These are phyloP conservation scores for Pisolithus marmoratus DNA, from an alignment of 768 basidiomycete species.

Conservation along the genomic window DNA sequence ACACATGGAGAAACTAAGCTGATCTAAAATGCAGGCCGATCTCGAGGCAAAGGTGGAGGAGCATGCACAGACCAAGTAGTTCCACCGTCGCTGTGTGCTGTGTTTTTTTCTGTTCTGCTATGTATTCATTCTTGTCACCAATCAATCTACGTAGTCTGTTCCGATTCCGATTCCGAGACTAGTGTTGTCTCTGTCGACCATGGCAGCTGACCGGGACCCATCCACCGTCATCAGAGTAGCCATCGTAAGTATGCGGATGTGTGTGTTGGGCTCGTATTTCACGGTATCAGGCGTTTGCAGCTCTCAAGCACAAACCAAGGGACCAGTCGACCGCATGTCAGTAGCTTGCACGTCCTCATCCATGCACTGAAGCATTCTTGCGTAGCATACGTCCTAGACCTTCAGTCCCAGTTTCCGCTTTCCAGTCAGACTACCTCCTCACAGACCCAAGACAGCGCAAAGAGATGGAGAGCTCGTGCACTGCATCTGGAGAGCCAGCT, in stretches of 20 bases:
- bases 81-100: neutral
- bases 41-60: slow-evolving; percentile 26
- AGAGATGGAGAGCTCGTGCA: slow-evolving; percentile 22
- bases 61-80: slow-evolving; percentile 12
- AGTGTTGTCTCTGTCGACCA: neutral
- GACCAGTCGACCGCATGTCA: slow-evolving; percentile 20
- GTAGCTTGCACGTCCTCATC: neutral
- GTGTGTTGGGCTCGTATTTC: neutral
- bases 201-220: slow-evolving; percentile 5
- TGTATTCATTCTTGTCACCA: neutral
- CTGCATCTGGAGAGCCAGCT: slow-evolving; percentile 25
- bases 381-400: slow-evolving; percentile 24
- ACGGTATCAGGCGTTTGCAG: slow-evolving; percentile 14
- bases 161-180: neutral
- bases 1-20: slow-evolving; percentile 9
- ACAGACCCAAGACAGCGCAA: neutral
- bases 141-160: neutral
- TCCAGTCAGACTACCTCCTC: neutral
- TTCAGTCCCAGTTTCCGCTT: slow-evolving; percentile 20
- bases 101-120: neutral
- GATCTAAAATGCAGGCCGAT: slow-evolving; percentile 17
- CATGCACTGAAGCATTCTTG: neutral
- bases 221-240: slow-evolving; percentile 15
- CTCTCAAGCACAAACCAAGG: slow-evolving; percentile 21
- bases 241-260: slow-evolving; percentile 15